Base-by-base conservation (phyloP, 2,329 filamentous ascomycete species). In the Cercospora canescens region DNA sequence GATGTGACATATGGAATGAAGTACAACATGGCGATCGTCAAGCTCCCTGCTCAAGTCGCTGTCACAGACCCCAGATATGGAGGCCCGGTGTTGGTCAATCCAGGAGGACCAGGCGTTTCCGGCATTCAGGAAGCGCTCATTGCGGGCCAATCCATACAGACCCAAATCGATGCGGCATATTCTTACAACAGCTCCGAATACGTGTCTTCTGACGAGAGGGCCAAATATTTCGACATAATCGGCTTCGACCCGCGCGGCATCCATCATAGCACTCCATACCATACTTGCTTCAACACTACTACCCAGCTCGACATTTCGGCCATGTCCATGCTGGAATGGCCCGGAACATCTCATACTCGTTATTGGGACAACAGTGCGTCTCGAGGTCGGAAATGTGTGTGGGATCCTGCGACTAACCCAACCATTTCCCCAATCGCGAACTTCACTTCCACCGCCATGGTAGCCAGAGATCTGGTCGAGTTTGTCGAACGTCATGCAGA, bases 391-490 rank as follows among this genome's bases (percentile, higher is more conserved):
- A 30, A 26, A 26, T 52, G 48, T 24, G 48, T 52, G 6, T 52
- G 48, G 48, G 14, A 28, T 52, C 48, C 48, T 30, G 26, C 21
- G 6, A 52, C 4, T 3, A 52, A 52, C 48, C 48, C 48, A 21
- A 24, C 14, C 6, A 16, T 5, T 16, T 28, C 48, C 4, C 21
- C 8, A 14, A 52, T 52, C 9, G 48, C 48, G 6, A 52, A 52
- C 18, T 52, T 26, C 21, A 26, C 48, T 26, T 52, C 48, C 6
- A 14, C 48, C 6, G 21, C 48, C 18, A 52, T 52, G 48, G 81
- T 82, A 2, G 82, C 81, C 1, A 75, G 79, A 41, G 83, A 86
- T 66, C 84, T 85, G 81, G 72, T 85, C 7, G 78, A 81, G 39
- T 78, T 85, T 37, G 75, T 81, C 11, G 83, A 85, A 66, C 60